These are phyloP conservation scores for Casuarina glauca DNA, from an alignment of 306 rosid species.

Conservation along the genomic window DNA sequence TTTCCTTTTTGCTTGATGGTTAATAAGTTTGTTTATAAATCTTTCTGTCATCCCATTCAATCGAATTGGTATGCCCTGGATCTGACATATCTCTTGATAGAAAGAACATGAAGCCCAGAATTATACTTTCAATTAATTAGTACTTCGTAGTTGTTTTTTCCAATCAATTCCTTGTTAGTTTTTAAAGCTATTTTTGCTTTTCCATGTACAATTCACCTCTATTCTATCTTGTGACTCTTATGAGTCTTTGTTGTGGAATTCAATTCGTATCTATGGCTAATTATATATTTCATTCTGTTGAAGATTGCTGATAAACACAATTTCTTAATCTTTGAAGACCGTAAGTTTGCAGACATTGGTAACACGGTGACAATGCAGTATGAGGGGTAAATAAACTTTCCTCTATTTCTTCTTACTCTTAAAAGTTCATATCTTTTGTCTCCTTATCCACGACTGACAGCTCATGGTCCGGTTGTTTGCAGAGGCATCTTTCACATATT, in stretches of 20 bases:
- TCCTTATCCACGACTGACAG: slow-evolving; percentile 13
- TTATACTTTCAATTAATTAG: no score
- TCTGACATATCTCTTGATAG: no score
- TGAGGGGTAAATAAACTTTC: slow-evolving; percentile 61
- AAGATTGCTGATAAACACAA: slow-evolving; percentile 85
- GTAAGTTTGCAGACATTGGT: slow-evolving; percentile 93
- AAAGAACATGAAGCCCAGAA: no score
- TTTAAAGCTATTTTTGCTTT: background rate
- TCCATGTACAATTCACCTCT: background rate
- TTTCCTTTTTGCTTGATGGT: background rate
- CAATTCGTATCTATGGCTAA: slow-evolving; percentile 25
- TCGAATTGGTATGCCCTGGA: no score
- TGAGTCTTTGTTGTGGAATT: slow-evolving; percentile 12
- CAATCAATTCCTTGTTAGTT: background rate
- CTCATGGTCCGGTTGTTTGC: slow-evolving; percentile 27
- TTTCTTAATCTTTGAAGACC: slow-evolving; percentile 93
- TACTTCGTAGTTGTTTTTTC: background rate
- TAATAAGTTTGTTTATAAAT: background rate
- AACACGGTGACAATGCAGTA: slow-evolving; percentile 94
- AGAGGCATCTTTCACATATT: slow-evolving; percentile 85
- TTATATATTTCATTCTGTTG: slow-evolving; percentile 25
- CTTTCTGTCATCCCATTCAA: background rate
- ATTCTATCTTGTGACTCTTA: background rate
- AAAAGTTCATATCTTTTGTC: slow-evolving; percentile 1
- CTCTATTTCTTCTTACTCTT: background rate